Evolutionary conservation across 306 rosid species (phyloP), one percentile per base, ranked within the genome.

Genomic region (Prunus padus): DNA sequence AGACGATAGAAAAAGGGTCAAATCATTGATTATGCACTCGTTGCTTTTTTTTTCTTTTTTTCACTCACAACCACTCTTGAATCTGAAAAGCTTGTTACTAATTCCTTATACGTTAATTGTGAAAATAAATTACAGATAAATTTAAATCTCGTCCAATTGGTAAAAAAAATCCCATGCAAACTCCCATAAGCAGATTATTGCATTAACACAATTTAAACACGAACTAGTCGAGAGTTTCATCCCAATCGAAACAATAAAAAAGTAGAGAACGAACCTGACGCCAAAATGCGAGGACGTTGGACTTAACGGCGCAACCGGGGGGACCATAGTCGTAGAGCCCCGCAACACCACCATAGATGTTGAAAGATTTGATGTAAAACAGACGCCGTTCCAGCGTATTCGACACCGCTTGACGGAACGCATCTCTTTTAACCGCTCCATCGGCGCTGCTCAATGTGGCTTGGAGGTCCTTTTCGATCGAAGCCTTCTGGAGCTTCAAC

Each of bases 281-380:
- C 99, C 97, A 92, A 70, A 85, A 90, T 0, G 82, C 81, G 19
- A 95, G 97, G 10, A 95, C 99, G 51, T 95, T 92, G 4, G 97
- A 89, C 68, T 89, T 91, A 10, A 95, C 87, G 23, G 96, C 75
- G 56, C 96, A 90, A 15, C 99, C 99, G 0, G 99, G 97, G 5
- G 99, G 97, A 0, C 97, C 97, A 13, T 86, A 92, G 77, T 95
- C 97, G 31, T 82, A 90, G 1, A 95, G 84, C 1, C 99, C 99
- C 1, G 97, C 97, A 13, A 91, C 97, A 0, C 97, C 97, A 0
- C 97, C 85, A 71, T 95, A 92, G 59, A 92, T 92, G 79, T 90
- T 91, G 80, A 92, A 92, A 1, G 97, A 85, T 0, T 96, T 93
- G 49, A 95, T 85, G 56, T 88, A 90, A 72, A 95, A 95, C 67